Conservation (phyloP, 805 yeast species). For the Myxozyma nipponensis region DNA sequence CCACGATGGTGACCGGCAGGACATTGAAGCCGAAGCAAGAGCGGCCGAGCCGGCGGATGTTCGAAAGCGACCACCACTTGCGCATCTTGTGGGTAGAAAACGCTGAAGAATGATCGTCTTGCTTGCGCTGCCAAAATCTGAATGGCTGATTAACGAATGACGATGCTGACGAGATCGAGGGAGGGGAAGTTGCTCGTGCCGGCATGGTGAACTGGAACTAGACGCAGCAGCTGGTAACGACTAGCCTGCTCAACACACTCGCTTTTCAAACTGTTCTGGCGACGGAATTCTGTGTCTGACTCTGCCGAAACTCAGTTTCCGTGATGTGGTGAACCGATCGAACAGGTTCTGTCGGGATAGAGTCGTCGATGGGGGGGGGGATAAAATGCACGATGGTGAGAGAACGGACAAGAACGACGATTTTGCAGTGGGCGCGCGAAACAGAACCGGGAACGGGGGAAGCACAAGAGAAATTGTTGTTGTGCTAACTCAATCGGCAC, state of each 20-base stretch:
- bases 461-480: too few relatives aligned
- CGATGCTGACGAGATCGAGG: conserved; percentile 29
- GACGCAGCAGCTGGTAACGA: not conserved
- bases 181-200: conserved; percentile 26
- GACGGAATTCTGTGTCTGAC: not conserved
- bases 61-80: conserved; percentile 23
- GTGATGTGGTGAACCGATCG: not conserved
- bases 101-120: conserved; percentile 22
- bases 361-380: not conserved
- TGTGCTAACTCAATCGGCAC: too few relatives aligned
- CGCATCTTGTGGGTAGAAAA: conserved; percentile 11
- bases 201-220: too few relatives aligned
- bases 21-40: conserved; percentile 23
- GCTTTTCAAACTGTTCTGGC: not conserved
- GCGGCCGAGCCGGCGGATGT: conserved; percentile 12
- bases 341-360: not conserved
- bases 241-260: not conserved
- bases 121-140: conserved; percentile 27
- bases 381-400: too few relatives aligned
- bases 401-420: too few relatives aligned
- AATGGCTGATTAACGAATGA: conserved; percentile 28
- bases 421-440: too few relatives aligned
- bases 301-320: not conserved
- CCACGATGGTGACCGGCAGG: conserved; percentile 26
- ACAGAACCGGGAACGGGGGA: too few relatives aligned